Conservation (phyloP, 257 asterid species). For the Craterostigma plantagineum region DNA sequence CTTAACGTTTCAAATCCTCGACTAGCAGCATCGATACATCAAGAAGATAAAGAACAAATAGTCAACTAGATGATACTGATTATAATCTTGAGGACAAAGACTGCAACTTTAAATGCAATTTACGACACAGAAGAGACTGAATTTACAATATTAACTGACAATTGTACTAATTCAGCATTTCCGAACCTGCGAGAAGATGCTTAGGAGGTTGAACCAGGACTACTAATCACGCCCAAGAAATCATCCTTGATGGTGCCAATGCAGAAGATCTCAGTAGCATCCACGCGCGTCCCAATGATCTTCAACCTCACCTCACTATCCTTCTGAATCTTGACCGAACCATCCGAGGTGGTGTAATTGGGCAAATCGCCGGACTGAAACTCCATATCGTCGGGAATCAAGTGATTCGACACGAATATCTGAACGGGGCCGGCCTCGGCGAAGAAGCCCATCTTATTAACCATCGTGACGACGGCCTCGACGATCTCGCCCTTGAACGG, state of each 20-base stretch:
- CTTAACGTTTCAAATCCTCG: no score
- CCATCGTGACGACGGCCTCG: slow-evolving; percentile 96
- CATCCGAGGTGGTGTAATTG: slow-evolving; percentile 89
- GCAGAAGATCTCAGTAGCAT: slow-evolving; percentile 89
- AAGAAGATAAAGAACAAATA: no score
- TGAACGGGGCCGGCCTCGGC: slow-evolving; percentile 99
- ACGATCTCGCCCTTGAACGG: slow-evolving; percentile 86
- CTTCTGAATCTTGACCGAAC: slow-evolving; percentile 53
- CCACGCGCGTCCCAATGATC: slow-evolving; percentile 50
- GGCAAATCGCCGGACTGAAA: slow-evolving; percentile 90
- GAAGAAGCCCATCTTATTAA: slow-evolving; percentile 97
- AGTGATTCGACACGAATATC: slow-evolving; percentile 76
- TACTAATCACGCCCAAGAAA: slow-evolving; percentile 88
- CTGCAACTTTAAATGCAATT: no score
- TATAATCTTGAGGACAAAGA: no score
- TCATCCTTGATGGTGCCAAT: slow-evolving; percentile 89
- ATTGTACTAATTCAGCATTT: no score
- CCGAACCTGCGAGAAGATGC: no score
- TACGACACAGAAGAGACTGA: no score
- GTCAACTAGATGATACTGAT: no score
- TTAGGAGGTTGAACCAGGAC: slow-evolving; percentile 76
- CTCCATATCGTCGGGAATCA: slow-evolving; percentile 97
- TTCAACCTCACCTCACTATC: slow-evolving; percentile 49
- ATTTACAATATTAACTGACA: no score
- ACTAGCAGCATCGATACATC: no score